Base-by-base conservation (phyloP, 805 yeast genomes). In the Saturnispora serradocipensis region DNA sequence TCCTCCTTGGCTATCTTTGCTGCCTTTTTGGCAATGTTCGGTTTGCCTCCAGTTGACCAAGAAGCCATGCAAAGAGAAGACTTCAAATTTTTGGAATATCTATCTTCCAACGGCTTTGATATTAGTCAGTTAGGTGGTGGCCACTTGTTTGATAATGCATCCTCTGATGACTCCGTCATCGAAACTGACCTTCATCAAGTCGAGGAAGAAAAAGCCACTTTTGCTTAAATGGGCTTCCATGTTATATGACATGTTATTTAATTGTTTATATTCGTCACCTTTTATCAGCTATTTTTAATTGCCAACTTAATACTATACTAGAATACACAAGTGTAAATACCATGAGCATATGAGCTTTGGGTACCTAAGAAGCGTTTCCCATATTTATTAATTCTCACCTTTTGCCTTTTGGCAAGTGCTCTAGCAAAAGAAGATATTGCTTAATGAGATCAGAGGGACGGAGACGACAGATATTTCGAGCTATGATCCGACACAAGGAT, bases 1-100 rank as follows among this genome's bases (percentile, higher is more conserved):
- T 80, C 95, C 3, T 74, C 87, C 1, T 72, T 90, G 56, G 87
- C 95, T 64, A 61, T 86, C 42, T 73, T 88, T 59, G 77, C 93
- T 11, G 95, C 86, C 2, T 43, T 78, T 32, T 65, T 88, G 47
- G 84, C 88, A 5, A 61, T 86, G 38, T 82, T 88, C 67, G 78
- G 78, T 61, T 72, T 86, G 55, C 97, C 97, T 35, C 71, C 84
- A 22, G 81, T 90, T 47, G 90, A 86, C 63, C 97, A 89, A 68
- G 85, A 82, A 59, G 84, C 93, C 24, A 81, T 89, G 68, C 77
- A 78, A 58, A 73, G 77, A 54, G 97, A 90, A 71, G 97, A 90
- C 69, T 71, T 69, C 35, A 73, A 71, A 49, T 90, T 89, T 70
- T 62, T 84, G 53, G 78, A 74, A 43, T 88, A 87, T 67, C 77